A percentile compares a stretch with the other conserved stretches of the same genome.
Conservation (phyloP, 768 basidiomycete species). For the Suillus discolor region DNA sequence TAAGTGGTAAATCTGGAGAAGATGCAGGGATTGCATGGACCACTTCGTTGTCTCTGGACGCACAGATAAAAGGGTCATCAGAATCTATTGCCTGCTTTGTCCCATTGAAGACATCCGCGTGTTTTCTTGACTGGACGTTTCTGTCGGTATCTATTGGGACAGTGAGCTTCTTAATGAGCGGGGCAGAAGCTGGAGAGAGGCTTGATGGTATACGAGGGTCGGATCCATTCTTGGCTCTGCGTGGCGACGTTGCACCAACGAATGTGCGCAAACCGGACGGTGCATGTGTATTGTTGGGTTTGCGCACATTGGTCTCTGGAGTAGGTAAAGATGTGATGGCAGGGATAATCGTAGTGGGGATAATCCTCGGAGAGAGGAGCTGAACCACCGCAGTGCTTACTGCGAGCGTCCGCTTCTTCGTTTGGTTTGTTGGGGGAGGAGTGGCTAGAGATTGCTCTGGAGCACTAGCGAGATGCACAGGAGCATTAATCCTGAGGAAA, state of each 20-base stretch:
- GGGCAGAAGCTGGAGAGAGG: not conserved
- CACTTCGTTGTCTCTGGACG: not conserved
- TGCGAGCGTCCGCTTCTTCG: not conserved
- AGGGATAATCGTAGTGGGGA: not conserved
- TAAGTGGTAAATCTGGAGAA: not conserved
- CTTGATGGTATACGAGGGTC: not conserved
- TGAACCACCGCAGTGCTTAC: not conserved
- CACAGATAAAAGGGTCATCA: slow-evolving; percentile 3
- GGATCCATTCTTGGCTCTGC: not conserved
- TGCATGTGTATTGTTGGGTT: not conserved
- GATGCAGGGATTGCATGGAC: not conserved
- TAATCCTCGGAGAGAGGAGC: not conserved
- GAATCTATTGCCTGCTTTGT: not conserved
- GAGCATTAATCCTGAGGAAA: not conserved
- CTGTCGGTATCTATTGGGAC: not conserved
- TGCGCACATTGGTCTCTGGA: slow-evolving; percentile 19
- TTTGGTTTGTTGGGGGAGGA: slow-evolving; percentile 11
- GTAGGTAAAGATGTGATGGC: slow-evolving; percentile 16
- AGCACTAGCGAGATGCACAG: not conserved
- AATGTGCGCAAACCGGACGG: not conserved
- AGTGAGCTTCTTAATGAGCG: not conserved
- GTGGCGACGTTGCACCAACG: not conserved
- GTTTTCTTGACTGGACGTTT: not conserved
- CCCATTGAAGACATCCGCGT: not conserved
- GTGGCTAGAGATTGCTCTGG: slow-evolving; percentile 14